phyloP scores from a whole-genome alignment of 106 monocot species.

The Platanthera guangdongensis region DNA sequence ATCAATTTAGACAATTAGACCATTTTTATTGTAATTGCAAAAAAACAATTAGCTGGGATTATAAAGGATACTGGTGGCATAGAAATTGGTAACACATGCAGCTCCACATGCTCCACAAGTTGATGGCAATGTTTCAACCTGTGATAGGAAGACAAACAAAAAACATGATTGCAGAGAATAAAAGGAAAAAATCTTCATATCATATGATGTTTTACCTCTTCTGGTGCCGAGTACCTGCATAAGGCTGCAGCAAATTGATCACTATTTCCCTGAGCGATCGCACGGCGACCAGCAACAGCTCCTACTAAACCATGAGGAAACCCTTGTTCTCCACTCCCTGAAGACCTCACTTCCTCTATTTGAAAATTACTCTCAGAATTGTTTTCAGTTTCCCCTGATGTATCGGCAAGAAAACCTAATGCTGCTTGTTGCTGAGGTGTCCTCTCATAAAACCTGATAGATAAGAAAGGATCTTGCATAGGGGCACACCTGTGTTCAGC shows the following conservation, averaged over 20 bases:
- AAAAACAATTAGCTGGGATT: not conserved
- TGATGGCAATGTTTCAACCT: constrained; percentile 89
- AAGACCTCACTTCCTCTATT: constrained; percentile 10
- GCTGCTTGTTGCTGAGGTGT: constrained; percentile 71
- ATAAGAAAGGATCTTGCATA: constrained; percentile 56
- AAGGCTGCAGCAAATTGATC: constrained; percentile 69
- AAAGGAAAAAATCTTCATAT: constrained; percentile 5
- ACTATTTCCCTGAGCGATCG: constrained; percentile 72
- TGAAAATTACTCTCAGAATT: constrained; percentile 9
- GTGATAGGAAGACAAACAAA: not conserved
- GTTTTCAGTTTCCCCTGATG: constrained; percentile 21
- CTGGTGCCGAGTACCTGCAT: constrained; percentile 91
- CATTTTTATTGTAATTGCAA: not conserved
- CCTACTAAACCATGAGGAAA: constrained; percentile 75
- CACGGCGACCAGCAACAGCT: constrained; percentile 66
- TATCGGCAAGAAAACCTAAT: constrained; percentile 72
- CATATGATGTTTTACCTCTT: constrained; percentile 51
- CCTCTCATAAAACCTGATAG: constrained; percentile 70
- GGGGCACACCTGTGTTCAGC: constrained; percentile 54
- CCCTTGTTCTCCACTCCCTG: constrained; percentile 10
- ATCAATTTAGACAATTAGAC: no score
- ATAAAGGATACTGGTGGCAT: constrained; percentile 86
- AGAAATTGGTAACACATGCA: constrained; percentile 61
- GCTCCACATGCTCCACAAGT: constrained; percentile 91
- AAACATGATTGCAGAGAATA: not conserved